These are phyloP conservation scores for Pythium monospermum DNA, from an alignment of 352 stramenopile genomes.

Conservation along the genomic window DNA sequence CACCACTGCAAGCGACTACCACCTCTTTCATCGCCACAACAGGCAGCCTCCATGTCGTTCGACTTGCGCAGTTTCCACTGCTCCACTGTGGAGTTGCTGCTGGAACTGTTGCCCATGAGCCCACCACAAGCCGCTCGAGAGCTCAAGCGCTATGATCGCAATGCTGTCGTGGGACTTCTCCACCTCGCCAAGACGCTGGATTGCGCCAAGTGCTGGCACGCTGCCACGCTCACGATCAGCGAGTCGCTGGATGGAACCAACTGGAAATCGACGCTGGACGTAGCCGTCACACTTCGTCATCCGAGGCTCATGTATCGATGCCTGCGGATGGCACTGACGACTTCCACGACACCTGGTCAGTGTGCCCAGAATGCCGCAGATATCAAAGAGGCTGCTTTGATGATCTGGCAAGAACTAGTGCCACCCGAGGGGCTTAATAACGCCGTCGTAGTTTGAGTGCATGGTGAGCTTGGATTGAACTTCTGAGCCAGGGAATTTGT, in stretches of 20 bases:
- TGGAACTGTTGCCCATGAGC: conserved; percentile 5
- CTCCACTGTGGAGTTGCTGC: neutral
- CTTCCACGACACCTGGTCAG: neutral
- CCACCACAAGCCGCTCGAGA: conserved; percentile 11
- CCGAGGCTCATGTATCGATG: conserved; percentile 31
- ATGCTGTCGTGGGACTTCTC: conserved; percentile 17
- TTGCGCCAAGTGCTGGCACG: conserved; percentile 33
- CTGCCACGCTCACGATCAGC: conserved; percentile 25
- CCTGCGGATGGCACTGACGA: conserved; percentile 23
- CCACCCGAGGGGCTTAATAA: too few relatives aligned
- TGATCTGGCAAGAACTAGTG: conserved; percentile 6
- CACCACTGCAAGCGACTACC: neutral
- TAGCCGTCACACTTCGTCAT: conserved; percentile 26
- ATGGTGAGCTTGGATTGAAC: too few relatives aligned
- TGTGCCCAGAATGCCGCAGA: neutral
- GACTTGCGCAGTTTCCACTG: too few relatives aligned
- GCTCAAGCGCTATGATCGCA: conserved; percentile 1
- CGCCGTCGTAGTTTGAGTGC: too few relatives aligned
- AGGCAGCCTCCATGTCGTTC: neutral
- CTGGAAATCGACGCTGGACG: conserved; percentile 26
- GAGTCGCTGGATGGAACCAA: conserved; percentile 22
- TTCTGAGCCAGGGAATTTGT: too few relatives aligned
- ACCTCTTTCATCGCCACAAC: neutral
- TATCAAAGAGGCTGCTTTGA: neutral
- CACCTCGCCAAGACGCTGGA: conserved; percentile 23